Evolutionary conservation across 257 asterid species (phyloP).

Genomic region (Vinca minor): DNA sequence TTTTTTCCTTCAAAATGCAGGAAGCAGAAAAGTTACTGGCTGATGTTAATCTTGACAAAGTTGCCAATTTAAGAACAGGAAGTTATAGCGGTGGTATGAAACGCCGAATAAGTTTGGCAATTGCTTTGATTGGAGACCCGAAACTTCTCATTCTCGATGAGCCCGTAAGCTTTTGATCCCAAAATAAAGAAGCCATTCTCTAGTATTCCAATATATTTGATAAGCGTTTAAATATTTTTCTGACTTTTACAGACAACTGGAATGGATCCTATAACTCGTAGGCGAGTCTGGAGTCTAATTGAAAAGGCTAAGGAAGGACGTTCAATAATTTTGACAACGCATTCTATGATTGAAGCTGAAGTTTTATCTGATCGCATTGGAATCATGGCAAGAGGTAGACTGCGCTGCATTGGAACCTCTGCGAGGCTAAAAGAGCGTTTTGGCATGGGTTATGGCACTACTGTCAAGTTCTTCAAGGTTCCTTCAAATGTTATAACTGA

Average conservation of each 20-base stretch:
- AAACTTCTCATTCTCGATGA: slow-evolving; percentile 31
- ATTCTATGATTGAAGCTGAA: slow-evolving; percentile 42
- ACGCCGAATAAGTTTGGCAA: slow-evolving; percentile 31
- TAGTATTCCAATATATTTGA: background rate
- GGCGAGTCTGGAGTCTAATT: slow-evolving; percentile 34
- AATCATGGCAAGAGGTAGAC: slow-evolving; percentile 37
- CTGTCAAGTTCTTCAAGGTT: slow-evolving; percentile 19
- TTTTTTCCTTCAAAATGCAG: slow-evolving; percentile 13
- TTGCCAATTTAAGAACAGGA: slow-evolving; percentile 22
- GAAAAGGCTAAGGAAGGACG: slow-evolving; percentile 38
- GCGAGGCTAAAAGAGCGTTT: slow-evolving; percentile 28
- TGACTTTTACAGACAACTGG: slow-evolving; percentile 29
- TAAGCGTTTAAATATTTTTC: background rate
- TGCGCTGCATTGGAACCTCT: slow-evolving; percentile 40
- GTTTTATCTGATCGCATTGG: slow-evolving; percentile 35
- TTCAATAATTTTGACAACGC: slow-evolving; percentile 30
- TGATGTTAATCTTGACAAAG: slow-evolving; percentile 22
- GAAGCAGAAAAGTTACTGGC: slow-evolving; percentile 22
- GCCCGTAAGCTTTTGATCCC: slow-evolving; percentile 17
- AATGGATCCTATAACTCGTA: slow-evolving; percentile 36
- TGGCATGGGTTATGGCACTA: slow-evolving; percentile 29
- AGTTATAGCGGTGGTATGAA: slow-evolving; percentile 35
- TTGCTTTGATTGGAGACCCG: slow-evolving; percentile 31
- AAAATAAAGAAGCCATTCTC: background rate
- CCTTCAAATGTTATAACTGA: background rate